Evolutionary conservation across 345 rosid genomes (phyloP), one percentile per base, ranked within the genome.

Genomic region (Gossypium raimondii): DNA sequence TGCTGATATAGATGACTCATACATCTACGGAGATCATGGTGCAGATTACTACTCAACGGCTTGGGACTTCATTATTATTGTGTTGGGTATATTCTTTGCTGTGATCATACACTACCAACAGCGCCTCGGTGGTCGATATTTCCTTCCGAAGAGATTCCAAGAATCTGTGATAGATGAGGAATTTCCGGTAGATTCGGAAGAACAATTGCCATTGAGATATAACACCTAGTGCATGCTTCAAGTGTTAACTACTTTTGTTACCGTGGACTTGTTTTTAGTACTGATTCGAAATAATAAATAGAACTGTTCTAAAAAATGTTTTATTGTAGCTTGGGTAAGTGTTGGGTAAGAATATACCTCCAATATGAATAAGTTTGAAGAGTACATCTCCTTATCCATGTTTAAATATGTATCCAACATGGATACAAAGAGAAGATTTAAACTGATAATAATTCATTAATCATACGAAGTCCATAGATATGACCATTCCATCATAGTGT

Each of bases 41-140:
- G 74, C 67, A n/a, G 87, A 88, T 43, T 85, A 80, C 41, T 86
- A 77, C 70, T 88, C 88, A 20, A 80, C 83, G 47, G 77, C 82
- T n/a, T 81, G 90, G 86, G 85, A 82, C 78, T 75, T 85, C 57
- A 66, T 80, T 2, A 83, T 85, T 61, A 85, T 80, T 10, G 4
- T 78, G 2, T 80, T 72, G 9, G 73, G 84, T 12, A 20, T 87
- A 47, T 45, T 79, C 34, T 85, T 86, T 29, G 90, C 85, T 34
- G 81, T 64, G 14, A 43, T 81, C 22, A 8, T 89, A 48, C 77
- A 74, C 84, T 61, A 82, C 57, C 90, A 86, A 75, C 92, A 87
- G 75, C 78, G 62, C 14, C 78, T 78, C 60, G 89, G 89, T 6
- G 90, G 87, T 25, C 80, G 81, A 9, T 85, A 80, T 48, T 17